Conservation (phyloP, 78 protist species). For the Chrysochromulina tobinii region DNA sequence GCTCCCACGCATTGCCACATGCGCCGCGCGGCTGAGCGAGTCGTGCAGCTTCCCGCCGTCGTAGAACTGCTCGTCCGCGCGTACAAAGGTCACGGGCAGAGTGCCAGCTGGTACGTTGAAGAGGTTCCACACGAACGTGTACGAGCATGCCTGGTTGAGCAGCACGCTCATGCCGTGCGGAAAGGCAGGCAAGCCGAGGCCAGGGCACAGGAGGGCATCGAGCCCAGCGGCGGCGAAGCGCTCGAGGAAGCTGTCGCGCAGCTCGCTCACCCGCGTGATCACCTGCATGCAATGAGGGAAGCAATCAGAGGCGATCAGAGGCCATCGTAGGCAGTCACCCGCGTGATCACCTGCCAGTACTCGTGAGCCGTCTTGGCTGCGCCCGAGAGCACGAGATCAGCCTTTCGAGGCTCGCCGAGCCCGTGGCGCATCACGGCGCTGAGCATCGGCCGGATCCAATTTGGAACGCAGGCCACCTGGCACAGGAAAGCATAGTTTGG, state of each 20-base stretch:
- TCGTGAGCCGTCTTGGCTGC: neutral
- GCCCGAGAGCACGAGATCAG: neutral
- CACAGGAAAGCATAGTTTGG: conserved; percentile 17
- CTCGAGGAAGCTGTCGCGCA: too few species aligned
- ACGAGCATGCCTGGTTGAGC: conserved; percentile 12
- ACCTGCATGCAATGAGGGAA: neutral
- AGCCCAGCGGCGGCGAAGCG: neutral
- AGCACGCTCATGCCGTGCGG: neutral
- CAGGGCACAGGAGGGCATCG: conserved; percentile 21
- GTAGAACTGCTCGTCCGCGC: neutral
- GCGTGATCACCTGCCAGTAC: neutral
- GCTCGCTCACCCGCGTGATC: neutral
- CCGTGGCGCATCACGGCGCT: neutral
- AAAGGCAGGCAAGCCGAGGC: conserved; percentile 17
- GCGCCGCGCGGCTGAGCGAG: neutral
- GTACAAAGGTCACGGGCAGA: conserved; percentile 20
- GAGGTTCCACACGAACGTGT: conserved; percentile 18
- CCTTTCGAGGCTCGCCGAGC: neutral
- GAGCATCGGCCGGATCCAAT: neutral
- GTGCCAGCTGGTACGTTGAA: conserved; percentile 30
- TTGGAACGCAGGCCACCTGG: neutral
- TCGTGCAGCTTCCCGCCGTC: neutral
- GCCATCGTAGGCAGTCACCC: neutral
- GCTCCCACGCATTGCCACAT: neutral
- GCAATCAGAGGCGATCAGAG: too few species aligned